These are phyloP conservation scores for Nevesoporus exiguus DNA, from an alignment of 768 basidiomycete species.

Conservation along the genomic window DNA sequence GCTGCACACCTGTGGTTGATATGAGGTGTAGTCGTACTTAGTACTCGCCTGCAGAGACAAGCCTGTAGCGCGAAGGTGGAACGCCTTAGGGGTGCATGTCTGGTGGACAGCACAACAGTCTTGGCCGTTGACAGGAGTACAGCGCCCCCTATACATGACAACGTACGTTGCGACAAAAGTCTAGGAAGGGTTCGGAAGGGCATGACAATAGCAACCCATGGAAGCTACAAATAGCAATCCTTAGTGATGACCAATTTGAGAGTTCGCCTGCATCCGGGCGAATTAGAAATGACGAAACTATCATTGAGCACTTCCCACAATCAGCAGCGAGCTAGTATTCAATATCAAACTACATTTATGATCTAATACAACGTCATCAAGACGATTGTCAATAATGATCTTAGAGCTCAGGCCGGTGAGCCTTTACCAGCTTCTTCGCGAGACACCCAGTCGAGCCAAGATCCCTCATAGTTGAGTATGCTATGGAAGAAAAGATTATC, in stretches of 20 bases:
- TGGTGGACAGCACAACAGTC: neutral
- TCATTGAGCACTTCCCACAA: neutral
- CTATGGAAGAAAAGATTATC: conserved; percentile 27
- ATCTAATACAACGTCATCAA: conserved; percentile 4
- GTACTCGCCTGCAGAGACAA: conserved; percentile 18
- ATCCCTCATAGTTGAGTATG: conserved; percentile 76
- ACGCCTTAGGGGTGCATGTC: neutral
- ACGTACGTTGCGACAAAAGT: conserved; percentile 6
- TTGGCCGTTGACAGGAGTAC: conserved; percentile 7
- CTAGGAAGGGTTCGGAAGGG: conserved; percentile 17
- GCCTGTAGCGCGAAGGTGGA: neutral
- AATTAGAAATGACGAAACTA: neutral
- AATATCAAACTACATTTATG: neutral
- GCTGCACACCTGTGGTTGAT: conserved; percentile 48
- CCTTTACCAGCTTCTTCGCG: conserved; percentile 44
- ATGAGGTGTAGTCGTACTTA: conserved; percentile 56
- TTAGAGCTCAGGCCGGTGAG: conserved; percentile 3
- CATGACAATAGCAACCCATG: conserved; percentile 10
- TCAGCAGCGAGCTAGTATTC: neutral
- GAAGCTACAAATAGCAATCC: neutral
- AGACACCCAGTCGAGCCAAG: conserved; percentile 83
- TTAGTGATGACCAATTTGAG: neutral
- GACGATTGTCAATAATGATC: neutral
- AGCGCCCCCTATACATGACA: neutral
- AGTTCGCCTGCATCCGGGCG: neutral